Percentiles rank a stretch among this genome's conserved stretches.
Evolutionary conservation across 2,329 filamentous ascomycete species (phyloP).

Genomic region (Stemphylium beticola): DNA sequence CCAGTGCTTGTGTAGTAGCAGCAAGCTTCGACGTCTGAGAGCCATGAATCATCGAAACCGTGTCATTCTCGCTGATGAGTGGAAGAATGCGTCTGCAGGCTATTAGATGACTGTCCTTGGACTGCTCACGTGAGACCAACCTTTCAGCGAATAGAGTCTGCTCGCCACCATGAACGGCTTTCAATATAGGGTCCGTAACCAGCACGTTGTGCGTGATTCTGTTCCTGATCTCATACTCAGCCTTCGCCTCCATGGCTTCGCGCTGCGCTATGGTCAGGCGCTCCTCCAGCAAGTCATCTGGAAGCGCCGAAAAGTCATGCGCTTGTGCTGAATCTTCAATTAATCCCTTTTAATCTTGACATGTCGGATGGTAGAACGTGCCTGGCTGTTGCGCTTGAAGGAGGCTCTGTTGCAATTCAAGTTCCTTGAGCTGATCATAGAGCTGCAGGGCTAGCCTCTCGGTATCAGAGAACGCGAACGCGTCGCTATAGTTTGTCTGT

Average conservation of each 20-base stretch:
- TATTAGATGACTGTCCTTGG: slow-evolving; percentile 12
- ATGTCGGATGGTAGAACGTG: slow-evolving; percentile 16
- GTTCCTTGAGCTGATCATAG: slow-evolving; percentile 73
- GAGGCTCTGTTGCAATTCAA: slow-evolving; percentile 74
- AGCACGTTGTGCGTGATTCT: slow-evolving; percentile 72
- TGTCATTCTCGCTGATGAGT: slow-evolving; percentile 70
- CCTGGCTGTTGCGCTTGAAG: slow-evolving; percentile 55
- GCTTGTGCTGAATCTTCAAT: slow-evolving; percentile 29
- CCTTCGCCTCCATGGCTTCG: slow-evolving; percentile 72
- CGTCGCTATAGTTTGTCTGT: slow-evolving; percentile 53
- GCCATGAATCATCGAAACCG: slow-evolving; percentile 68
- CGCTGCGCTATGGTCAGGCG: slow-evolving; percentile 63
- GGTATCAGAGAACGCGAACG: slow-evolving; percentile 66
- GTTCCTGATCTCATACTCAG: slow-evolving; percentile 72
- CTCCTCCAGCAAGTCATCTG: slow-evolving; percentile 60
- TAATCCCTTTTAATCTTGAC: slow-evolving; percentile 17
- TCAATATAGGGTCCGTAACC: slow-evolving; percentile 75
- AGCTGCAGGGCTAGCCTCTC: slow-evolving; percentile 72
- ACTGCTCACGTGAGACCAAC: slow-evolving; percentile 52
- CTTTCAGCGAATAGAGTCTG: slow-evolving; percentile 70
- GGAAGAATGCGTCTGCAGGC: slow-evolving; percentile 67
- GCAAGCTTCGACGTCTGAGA: slow-evolving; percentile 63
- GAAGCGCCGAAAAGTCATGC: slow-evolving; percentile 46
- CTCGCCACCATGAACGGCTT: slow-evolving; percentile 74
- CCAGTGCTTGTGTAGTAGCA: slow-evolving; percentile 60